These are phyloP conservation scores for Rhizopogon roseolus DNA, from an alignment of 768 basidiomycete species.

Conservation along the genomic window DNA sequence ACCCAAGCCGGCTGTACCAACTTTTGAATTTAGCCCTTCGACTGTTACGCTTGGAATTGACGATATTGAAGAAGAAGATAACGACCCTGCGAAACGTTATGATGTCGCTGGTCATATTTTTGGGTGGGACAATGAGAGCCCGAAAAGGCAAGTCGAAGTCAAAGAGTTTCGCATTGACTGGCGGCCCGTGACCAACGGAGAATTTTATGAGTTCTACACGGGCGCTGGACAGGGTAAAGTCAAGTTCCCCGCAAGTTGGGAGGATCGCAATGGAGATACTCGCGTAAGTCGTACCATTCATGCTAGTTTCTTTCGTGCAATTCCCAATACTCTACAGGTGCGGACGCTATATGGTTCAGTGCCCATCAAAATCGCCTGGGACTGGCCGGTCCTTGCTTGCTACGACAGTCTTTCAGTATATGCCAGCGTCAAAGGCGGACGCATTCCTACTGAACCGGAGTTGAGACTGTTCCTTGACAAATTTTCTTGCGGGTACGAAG, in stretches of 20 bases:
- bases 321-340: conserved; percentile 38
- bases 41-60: conserved; percentile 73
- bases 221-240: conserved; percentile 39
- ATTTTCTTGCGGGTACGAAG: conserved; percentile 69
- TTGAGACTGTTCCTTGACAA: conserved; percentile 74
- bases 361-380: conserved; percentile 62
- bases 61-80: conserved; percentile 73
- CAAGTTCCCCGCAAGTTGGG: conserved; percentile 71
- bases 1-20: conserved; percentile 36
- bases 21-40: conserved; percentile 55
- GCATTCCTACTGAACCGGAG: conserved; percentile 89
- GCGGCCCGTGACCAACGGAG: conserved; percentile 84
- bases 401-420: conserved; percentile 77
- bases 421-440: conserved; percentile 84
- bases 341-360: conserved; percentile 88
- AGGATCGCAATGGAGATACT: conserved; percentile 43
- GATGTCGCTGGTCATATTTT: conserved; percentile 60
- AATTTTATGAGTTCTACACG: conserved; percentile 69
- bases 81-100: conserved; percentile 19
- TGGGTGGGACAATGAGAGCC: conserved; percentile 96
- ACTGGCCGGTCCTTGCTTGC: conserved; percentile 85
- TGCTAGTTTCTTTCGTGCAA: background rate
- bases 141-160: conserved; percentile 56
- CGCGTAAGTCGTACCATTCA: conserved; percentile 35
- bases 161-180: conserved; percentile 73